These are phyloP conservation scores for Calonectria hongkongensis DNA, from an alignment of 2,329 filamentous ascomycete genomes.

Conservation along the genomic window DNA sequence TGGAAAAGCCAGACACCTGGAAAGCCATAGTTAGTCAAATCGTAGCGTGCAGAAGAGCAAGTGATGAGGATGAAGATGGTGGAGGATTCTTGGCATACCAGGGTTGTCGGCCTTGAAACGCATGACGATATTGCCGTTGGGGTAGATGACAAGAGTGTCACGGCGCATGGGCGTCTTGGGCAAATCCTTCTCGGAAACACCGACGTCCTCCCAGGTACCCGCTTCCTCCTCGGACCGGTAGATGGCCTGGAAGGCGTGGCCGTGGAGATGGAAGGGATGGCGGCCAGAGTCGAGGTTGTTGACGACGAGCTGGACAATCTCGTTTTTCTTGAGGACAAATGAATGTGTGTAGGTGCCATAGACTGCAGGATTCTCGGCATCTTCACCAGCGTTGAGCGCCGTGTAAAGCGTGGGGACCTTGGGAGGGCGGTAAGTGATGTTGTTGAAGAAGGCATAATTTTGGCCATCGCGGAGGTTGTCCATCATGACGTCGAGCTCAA, in stretches of 20 bases:
- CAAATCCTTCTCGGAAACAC: conserved; percentile 66
- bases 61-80: not conserved
- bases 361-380: conserved; percentile 74
- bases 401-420: conserved; percentile 89
- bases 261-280: conserved; percentile 88
- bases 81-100: conserved; percentile 61
- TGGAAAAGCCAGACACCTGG: conserved; percentile 83
- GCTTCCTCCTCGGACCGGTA: conserved; percentile 75
- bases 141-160: conserved; percentile 80
- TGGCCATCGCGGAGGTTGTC: conserved; percentile 77
- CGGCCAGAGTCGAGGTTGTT: conserved; percentile 84
- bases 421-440: conserved; percentile 83
- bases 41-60: not conserved
- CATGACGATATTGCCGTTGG: conserved; percentile 81
- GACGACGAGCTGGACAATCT: conserved; percentile 82
- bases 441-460: conserved; percentile 81
- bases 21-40: not conserved
- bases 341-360: conserved; percentile 81
- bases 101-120: conserved; percentile 81
- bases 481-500: conserved; percentile 80
- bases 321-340: conserved; percentile 79
- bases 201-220: conserved; percentile 70
- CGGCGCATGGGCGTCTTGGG: conserved; percentile 77
- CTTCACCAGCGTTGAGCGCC: conserved; percentile 77
- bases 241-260: conserved; percentile 83